Evolutionary conservation across 495 filamentous ascomycete genomes (phyloP).

Genomic region (Hypoxylon lenormandii): DNA sequence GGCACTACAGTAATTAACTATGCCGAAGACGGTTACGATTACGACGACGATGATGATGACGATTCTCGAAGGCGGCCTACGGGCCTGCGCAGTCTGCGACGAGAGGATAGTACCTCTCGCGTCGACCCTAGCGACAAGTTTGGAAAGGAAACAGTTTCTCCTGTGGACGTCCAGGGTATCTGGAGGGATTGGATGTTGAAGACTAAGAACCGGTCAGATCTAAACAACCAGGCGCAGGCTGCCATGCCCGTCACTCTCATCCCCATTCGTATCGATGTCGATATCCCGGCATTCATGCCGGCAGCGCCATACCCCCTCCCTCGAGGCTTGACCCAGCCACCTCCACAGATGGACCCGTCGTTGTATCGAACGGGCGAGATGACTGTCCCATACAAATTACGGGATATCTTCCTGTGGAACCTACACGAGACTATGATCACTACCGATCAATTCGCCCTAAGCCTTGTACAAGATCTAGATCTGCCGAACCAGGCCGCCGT

Average conservation of each 20-base stretch:
- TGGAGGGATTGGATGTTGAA: slow-evolving; percentile 96
- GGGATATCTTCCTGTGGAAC: slow-evolving; percentile 97
- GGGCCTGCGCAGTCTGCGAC: slow-evolving; percentile 81
- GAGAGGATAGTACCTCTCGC: slow-evolving; percentile 74
- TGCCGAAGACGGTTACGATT: slow-evolving; percentile 93
- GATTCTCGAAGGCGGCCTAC: slow-evolving; percentile 81
- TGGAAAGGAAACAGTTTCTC: slow-evolving; percentile 82
- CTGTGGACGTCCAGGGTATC: slow-evolving; percentile 87
- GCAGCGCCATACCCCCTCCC: slow-evolving; percentile 76
- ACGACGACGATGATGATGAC: slow-evolving; percentile 92
- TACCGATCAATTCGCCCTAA: slow-evolving; percentile 90
- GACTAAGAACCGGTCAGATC: slow-evolving; percentile 71
- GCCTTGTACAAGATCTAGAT: slow-evolving; percentile 93
- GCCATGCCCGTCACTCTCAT: slow-evolving; percentile 88
- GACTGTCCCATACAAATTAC: slow-evolving; percentile 83
- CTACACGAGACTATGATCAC: slow-evolving; percentile 93
- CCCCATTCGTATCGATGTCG: slow-evolving; percentile 95
- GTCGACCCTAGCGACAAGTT: slow-evolving; percentile 76
- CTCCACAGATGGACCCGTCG: slow-evolving; percentile 65
- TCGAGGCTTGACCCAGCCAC: slow-evolving; percentile 62
- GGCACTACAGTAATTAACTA: slow-evolving; percentile 97
- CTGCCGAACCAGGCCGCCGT: slow-evolving; percentile 77
- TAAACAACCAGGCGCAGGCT: slow-evolving; percentile 84
- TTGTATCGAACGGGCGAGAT: slow-evolving; percentile 79
- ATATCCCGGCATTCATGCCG: slow-evolving; percentile 83